Percentiles rank a stretch among this genome's conserved stretches.
These are phyloP conservation scores for Closterium sp. DNA, from an alignment of 139 green algal genomes.

Conservation along the genomic window DNA sequence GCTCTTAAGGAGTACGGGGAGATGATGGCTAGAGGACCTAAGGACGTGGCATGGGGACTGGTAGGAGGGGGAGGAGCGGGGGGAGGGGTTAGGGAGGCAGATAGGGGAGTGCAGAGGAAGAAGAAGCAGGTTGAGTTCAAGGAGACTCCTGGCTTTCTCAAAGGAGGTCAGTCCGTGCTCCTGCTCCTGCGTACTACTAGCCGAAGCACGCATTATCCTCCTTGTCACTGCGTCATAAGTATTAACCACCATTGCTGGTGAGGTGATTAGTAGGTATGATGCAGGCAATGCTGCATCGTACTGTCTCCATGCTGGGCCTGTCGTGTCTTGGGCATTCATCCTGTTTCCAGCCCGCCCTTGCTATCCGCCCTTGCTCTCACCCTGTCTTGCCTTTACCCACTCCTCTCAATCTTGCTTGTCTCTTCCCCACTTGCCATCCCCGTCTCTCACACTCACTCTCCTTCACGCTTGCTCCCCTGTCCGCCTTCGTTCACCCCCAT, in stretches of 20 bases:
- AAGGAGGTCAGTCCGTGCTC: slow-evolving; percentile 16
- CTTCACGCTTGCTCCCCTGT: too few species aligned
- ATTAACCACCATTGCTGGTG: too few species aligned
- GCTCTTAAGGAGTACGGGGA: not conserved
- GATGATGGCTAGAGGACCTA: not conserved
- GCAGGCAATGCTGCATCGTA: not conserved
- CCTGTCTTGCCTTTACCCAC: not conserved
- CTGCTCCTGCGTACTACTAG: not conserved
- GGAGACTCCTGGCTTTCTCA: slow-evolving; percentile 28
- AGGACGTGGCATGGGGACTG: not conserved
- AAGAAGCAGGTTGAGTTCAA: slow-evolving; percentile 20
- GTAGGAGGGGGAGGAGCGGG: not conserved
- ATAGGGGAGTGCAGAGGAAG: not conserved
- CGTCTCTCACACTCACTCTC: too few species aligned
- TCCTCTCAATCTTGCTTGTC: not conserved
- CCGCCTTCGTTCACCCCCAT: too few species aligned
- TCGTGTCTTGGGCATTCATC: not conserved
- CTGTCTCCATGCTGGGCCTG: not conserved
- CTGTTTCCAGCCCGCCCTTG: not conserved
- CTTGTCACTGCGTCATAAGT: too few species aligned
- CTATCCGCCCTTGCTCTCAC: not conserved
- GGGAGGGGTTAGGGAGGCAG: not conserved
- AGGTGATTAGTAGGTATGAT: not conserved
- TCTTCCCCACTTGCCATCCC: not conserved
- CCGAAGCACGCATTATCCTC: too few species aligned